Conservation (phyloP, 352 stramenopile species). For the Thalassiosira mediterranea region DNA sequence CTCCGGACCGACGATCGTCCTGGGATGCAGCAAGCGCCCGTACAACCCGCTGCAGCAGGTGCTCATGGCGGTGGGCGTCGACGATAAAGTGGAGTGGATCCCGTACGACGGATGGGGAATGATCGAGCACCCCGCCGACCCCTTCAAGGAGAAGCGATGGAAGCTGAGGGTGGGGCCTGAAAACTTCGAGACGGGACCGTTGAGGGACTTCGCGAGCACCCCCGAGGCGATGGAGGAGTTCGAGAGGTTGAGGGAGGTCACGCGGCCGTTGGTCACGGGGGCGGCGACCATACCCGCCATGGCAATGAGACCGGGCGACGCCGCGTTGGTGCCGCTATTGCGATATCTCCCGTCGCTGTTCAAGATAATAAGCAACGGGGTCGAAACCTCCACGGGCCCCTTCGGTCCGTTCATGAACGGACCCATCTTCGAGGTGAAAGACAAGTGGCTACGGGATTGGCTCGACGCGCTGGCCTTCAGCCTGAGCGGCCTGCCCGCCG, state of each 20-base stretch:
- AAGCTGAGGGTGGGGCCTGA: conserved; percentile 69
- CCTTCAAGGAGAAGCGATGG: conserved; percentile 58
- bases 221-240: conserved; percentile 65
- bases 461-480: conserved; percentile 87
- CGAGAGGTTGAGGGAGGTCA: conserved; percentile 61
- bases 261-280: conserved; percentile 60
- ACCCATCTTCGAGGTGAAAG: conserved; percentile 71
- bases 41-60: conserved; percentile 85
- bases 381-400: conserved; percentile 63
- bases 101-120: conserved; percentile 86
- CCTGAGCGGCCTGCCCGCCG: conserved; percentile 78
- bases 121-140: conserved; percentile 67
- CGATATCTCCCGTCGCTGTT: conserved; percentile 74
- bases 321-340: conserved; percentile 71
- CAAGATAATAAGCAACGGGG: conserved; percentile 64
- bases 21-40: conserved; percentile 74
- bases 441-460: conserved; percentile 82
- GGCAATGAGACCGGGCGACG: conserved; percentile 78
- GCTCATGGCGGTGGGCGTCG: conserved; percentile 75
- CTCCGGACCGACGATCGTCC: conserved; percentile 83
- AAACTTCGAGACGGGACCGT: conserved; percentile 67
- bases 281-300: conserved; percentile 80
- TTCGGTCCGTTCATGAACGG: conserved; percentile 81
- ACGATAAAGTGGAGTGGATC: conserved; percentile 78
- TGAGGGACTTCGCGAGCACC: conserved; percentile 61